Evolutionary conservation across 139 green algal species (phyloP), one percentile per base, ranked within the genome.

Genomic region (Nannochloris sp.): DNA sequence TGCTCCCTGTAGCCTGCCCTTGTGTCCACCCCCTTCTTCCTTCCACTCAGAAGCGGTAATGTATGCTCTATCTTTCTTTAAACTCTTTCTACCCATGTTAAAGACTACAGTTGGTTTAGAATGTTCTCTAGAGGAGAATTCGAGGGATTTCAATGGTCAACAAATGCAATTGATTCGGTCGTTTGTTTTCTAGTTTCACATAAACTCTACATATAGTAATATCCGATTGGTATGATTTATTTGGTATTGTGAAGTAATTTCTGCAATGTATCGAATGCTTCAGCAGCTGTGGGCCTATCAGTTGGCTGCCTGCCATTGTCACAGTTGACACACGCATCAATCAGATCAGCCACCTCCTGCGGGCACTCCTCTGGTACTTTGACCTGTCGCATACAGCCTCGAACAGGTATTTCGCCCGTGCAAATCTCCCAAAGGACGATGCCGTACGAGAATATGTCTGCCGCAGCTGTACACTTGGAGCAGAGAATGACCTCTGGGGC

Each of bases 11-110:
- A 68, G 58, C 33, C 72, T 67, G 30, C 67, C 72, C 51, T 89
- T 89, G 60, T 74, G 76, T 9, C 87, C 87, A 40, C 88, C 88
- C 66, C 86, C 83, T 50, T 96, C 89, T 61, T 84, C 82, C 14
- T 66, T 76, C 87, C 89, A 95, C 70, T 97, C 91, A 46, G 89
- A 95, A 11, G 77, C 77, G 0, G 90, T 97, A 4, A 96, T 67
- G 66, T 91, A 96, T 5, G 82, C 69, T 0, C 84, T 49, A 53
- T 88, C 82, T 49, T 72, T 59, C 26, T 51, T 25, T n/a, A 25
- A 48, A 48, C 50, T 20, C 36, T 69, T 59, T 23, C 26, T 50
- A 12, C 28, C 48, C 63, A 62, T 66, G 46, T 12, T 0, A 12
- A 0, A 8, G 33, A 40, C 11, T 40, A 4, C 0, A 40, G 33